These are phyloP conservation scores for Cyberlindnera lachancei DNA, from an alignment of 805 yeast species.

Conservation along the genomic window DNA sequence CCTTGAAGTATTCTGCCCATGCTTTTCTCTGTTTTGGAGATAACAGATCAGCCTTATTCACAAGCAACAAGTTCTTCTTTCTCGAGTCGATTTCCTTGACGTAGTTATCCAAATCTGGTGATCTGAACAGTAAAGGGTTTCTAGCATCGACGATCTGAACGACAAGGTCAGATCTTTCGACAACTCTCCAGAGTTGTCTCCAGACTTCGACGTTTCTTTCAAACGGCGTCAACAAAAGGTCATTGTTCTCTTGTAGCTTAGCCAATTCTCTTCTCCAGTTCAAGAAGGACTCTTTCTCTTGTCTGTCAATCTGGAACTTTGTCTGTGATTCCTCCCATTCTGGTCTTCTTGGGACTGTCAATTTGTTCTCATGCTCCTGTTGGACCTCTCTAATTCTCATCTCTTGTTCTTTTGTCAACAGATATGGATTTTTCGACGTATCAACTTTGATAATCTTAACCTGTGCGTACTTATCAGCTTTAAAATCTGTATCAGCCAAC, in stretches of 20 bases:
- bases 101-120: constrained; percentile 78
- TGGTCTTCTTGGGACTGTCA: constrained; percentile 93
- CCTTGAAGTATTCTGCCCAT: constrained; percentile 82
- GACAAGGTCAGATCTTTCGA: constrained; percentile 86
- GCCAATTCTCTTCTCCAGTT: constrained; percentile 95
- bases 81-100: constrained; percentile 69
- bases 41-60: constrained; percentile 89
- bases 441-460: constrained; percentile 80
- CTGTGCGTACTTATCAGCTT: constrained; percentile 80
- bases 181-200: constrained; percentile 98
- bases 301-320: constrained; percentile 69
- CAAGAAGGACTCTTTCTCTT: constrained; percentile 84
- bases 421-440: constrained; percentile 42
- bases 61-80: constrained; percentile 74
- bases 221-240: constrained; percentile 86
- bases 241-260: constrained; percentile 71
- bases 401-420: constrained; percentile 63
- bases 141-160: constrained; percentile 98
- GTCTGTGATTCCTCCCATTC: constrained; percentile 70
- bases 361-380: constrained; percentile 55
- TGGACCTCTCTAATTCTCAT: constrained; percentile 52
- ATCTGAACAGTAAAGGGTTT: constrained; percentile 84
- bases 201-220: constrained; percentile 97
- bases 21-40: constrained; percentile 65
- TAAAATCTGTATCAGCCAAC: constrained; percentile 91